Conservation (phyloP, 495 filamentous ascomycete genomes). For the Annulohypoxylon nitens region DNA sequence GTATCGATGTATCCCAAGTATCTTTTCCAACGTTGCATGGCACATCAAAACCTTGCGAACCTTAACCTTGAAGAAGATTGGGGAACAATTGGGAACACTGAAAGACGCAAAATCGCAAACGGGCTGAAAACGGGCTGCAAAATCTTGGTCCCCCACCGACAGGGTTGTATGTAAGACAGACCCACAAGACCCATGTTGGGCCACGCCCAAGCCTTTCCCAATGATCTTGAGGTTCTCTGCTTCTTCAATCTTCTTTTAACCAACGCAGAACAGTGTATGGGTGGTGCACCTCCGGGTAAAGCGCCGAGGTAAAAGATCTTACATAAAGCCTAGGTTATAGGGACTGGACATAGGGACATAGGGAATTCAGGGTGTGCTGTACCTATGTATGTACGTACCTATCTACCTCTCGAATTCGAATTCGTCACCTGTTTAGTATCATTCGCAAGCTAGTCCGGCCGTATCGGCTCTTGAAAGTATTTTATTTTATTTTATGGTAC, state of each 20-base stretch:
- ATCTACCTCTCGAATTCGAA: background rate
- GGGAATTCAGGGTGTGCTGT: background rate
- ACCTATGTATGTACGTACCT: constrained; percentile 2
- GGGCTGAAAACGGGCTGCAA: constrained; percentile 12
- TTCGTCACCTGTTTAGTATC: background rate
- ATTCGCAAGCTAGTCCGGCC: constrained; percentile 9
- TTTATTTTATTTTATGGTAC: background rate
- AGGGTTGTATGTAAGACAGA: constrained; percentile 1
- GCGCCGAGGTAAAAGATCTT: constrained; percentile 38
- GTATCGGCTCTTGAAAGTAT: background rate
- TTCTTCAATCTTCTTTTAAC: constrained; percentile 26
- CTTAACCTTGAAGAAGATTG: background rate
- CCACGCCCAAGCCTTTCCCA: constrained; percentile 14
- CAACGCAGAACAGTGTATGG: constrained; percentile 33
- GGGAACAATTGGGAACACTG: background rate
- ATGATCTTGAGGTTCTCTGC: background rate
- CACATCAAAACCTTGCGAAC: background rate
- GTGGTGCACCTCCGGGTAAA: constrained; percentile 44
- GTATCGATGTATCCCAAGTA: background rate
- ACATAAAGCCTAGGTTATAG: background rate
- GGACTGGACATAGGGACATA: too few species aligned
- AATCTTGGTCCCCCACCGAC: constrained; percentile 12
- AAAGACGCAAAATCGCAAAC: constrained; percentile 6
- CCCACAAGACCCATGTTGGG: constrained; percentile 7
- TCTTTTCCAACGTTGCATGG: background rate